phyloP scores from a whole-genome alignment of 768 basidiomycete genomes.

The Lentinula raphanica region DNA sequence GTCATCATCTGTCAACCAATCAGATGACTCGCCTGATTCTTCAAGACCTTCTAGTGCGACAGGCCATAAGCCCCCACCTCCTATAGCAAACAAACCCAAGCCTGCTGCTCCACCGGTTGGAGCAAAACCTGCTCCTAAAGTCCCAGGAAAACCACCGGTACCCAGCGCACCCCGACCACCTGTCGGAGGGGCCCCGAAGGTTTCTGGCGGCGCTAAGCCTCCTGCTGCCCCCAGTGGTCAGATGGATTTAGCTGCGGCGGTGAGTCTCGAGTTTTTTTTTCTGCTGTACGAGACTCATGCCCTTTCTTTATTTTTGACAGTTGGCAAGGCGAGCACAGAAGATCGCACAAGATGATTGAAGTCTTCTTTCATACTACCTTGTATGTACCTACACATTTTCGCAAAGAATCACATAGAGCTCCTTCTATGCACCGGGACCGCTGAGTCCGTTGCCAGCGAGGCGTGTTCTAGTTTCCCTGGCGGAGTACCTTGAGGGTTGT shows the following conservation, averaged over 20 bases:
- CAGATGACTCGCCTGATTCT: conserved; percentile 34
- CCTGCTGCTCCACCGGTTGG: conserved; percentile 40
- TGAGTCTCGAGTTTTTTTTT: conserved; percentile 33
- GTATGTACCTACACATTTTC: neutral
- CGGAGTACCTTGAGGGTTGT: neutral
- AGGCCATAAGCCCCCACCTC: conserved; percentile 44
- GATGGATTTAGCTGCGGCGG: conserved; percentile 78
- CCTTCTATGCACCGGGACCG: too few species aligned
- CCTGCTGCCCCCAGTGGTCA: conserved; percentile 51
- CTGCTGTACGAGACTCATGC: neutral
- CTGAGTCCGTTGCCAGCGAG: too few species aligned
- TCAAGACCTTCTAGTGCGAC: conserved; percentile 51
- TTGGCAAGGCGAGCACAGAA: conserved; percentile 74
- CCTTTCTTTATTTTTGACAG: conserved; percentile 29
- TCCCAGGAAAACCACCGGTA: conserved; percentile 39
- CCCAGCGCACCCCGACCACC: conserved; percentile 34
- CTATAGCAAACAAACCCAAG: conserved; percentile 63
- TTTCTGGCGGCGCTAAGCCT: conserved; percentile 35
- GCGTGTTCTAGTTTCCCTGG: neutral
- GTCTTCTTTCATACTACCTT: neutral
- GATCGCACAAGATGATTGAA: conserved; percentile 41
- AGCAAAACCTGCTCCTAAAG: conserved; percentile 31
- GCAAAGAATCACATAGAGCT: too few species aligned
- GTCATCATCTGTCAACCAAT: conserved; percentile 27
- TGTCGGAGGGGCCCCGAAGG: conserved; percentile 29